These are phyloP conservation scores for Trypanosoma brucei DNA, from an alignment of 208 protist species.

Conservation along the genomic window DNA sequence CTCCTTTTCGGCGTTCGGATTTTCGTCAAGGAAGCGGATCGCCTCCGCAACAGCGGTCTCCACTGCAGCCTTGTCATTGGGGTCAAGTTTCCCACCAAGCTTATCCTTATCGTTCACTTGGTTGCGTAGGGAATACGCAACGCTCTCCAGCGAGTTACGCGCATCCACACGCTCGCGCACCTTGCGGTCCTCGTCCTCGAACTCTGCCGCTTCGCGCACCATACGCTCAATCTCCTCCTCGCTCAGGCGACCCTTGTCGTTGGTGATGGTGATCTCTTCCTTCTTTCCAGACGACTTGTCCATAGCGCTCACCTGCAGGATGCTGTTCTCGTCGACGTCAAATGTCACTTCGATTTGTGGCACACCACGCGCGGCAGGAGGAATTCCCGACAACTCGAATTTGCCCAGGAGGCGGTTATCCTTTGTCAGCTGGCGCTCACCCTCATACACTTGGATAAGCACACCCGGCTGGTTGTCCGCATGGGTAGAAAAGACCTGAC, in stretches of 20 bases:
- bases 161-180: constrained; percentile 57
- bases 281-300: constrained; percentile 8
- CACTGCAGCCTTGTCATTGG: constrained; percentile 87
- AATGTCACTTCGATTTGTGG: constrained; percentile 11
- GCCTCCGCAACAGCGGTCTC: constrained; percentile 84
- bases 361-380: constrained; percentile 53
- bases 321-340: constrained; percentile 8
- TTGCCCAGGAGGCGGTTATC: constrained; percentile 97
- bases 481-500: constrained; percentile 6
- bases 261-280: constrained; percentile 39
- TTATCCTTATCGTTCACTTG: constrained; percentile 90
- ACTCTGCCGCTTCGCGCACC: constrained; percentile 90
- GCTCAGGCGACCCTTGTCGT: constrained; percentile 95
- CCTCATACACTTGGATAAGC: constrained; percentile 9
- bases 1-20: constrained; percentile 92
- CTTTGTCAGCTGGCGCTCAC: constrained; percentile 33
- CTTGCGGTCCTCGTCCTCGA: constrained; percentile 20
- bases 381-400: constrained; percentile 97
- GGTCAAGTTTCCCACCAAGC: constrained; percentile 85
- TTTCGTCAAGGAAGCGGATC: constrained; percentile 94
- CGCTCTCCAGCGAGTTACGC: constrained; percentile 91
- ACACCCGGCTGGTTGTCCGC: constrained; percentile 8
- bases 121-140: constrained; percentile 95
- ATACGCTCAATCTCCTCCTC: constrained; percentile 94
- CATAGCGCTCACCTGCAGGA: constrained; percentile 7